phyloP scores from a whole-genome alignment of 208 protist species.

The Novymonas esmeraldas region DNA sequence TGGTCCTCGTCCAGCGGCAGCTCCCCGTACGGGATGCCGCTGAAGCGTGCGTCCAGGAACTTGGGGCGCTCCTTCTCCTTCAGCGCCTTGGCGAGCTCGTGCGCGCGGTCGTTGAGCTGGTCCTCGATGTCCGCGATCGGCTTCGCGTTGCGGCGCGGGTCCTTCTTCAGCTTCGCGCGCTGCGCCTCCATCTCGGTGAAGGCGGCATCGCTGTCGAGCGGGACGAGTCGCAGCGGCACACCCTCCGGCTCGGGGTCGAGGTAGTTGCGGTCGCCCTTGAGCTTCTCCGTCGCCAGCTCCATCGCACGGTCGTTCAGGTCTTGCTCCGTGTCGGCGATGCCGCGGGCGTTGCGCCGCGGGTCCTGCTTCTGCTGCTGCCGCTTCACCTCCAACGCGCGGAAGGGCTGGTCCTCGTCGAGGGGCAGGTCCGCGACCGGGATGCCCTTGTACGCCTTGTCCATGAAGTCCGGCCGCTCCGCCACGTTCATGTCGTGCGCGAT shows the following conservation, averaged over 20 bases:
- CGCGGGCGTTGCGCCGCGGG: conserved; percentile 53
- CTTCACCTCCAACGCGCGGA: conserved; percentile 55
- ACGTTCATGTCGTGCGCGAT: conserved; percentile 72
- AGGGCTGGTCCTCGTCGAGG: conserved; percentile 66
- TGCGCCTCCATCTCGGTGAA: conserved; percentile 61
- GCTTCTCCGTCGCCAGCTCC: conserved; percentile 53
- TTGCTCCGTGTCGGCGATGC: conserved; percentile 56
- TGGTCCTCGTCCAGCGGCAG: conserved; percentile 59
- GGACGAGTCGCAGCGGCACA: conserved; percentile 60
- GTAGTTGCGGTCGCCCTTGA: conserved; percentile 60
- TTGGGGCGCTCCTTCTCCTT: conserved; percentile 62
- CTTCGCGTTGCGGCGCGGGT: conserved; percentile 46
- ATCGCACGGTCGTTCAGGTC: conserved; percentile 63
- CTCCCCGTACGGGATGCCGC: conserved; percentile 59
- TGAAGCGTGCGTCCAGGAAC: conserved; percentile 55
- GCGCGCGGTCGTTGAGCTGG: conserved; percentile 59
- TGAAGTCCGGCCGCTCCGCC: conserved; percentile 63
- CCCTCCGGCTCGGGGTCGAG: conserved; percentile 66
- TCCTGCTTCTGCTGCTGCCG: conserved; percentile 74
- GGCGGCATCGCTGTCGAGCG: conserved; percentile 45
- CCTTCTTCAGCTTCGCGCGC: conserved; percentile 63
- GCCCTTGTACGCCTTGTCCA: conserved; percentile 54
- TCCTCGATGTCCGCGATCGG: conserved; percentile 57
- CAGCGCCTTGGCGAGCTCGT: conserved; percentile 53
- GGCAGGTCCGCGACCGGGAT: conserved; percentile 60